Percentiles rank a stretch among this genome's conserved stretches.
Conservation (phyloP, 2,329 filamentous ascomycete species). For the Fragosphaeria purpurea region DNA sequence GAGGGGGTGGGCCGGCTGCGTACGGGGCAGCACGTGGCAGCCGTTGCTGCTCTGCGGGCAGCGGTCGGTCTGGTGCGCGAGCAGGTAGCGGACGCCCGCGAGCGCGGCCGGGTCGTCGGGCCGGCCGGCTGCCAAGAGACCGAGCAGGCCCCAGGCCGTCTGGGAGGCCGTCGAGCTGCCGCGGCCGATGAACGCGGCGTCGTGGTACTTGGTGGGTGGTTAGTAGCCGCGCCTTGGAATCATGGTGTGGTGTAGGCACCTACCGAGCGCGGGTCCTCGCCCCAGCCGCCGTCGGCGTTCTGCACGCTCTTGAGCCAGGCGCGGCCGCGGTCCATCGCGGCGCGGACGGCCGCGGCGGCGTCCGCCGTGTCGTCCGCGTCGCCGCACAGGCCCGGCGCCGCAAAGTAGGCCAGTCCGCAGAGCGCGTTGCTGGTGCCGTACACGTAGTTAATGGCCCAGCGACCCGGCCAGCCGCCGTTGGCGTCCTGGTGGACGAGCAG, state of each 20-base stretch:
- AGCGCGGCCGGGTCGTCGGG: not conserved
- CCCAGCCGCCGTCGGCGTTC: slow-evolving; percentile 23
- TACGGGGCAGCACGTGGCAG: not conserved
- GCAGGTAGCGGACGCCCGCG: not conserved
- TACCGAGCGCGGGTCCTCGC: slow-evolving; percentile 14
- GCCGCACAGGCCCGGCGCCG: no score
- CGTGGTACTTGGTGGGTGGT: slow-evolving; percentile 12
- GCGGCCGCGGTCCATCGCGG: slow-evolving; percentile 4
- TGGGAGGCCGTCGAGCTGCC: slow-evolving; percentile 20
- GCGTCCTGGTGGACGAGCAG: slow-evolving; percentile 17
- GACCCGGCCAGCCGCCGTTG: slow-evolving; percentile 21
- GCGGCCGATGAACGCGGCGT: slow-evolving; percentile 6
- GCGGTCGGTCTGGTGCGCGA: not conserved
- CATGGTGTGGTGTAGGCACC: no score
- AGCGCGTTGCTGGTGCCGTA: slow-evolving; percentile 24
- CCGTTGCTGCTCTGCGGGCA: not conserved
- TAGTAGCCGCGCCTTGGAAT: not conserved
- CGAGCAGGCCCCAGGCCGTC: slow-evolving; percentile 24
- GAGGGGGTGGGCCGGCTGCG: no score
- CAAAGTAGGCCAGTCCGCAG: slow-evolving; percentile 17
- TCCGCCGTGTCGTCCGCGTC: not conserved
- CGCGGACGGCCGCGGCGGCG: not conserved
- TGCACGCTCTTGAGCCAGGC: slow-evolving; percentile 19
- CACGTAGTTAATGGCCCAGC: slow-evolving; percentile 25
- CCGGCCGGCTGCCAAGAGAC: slow-evolving; percentile 11